Base-by-base conservation (phyloP, 1,139 yeast species). In the Zygoascus meyerae region DNA sequence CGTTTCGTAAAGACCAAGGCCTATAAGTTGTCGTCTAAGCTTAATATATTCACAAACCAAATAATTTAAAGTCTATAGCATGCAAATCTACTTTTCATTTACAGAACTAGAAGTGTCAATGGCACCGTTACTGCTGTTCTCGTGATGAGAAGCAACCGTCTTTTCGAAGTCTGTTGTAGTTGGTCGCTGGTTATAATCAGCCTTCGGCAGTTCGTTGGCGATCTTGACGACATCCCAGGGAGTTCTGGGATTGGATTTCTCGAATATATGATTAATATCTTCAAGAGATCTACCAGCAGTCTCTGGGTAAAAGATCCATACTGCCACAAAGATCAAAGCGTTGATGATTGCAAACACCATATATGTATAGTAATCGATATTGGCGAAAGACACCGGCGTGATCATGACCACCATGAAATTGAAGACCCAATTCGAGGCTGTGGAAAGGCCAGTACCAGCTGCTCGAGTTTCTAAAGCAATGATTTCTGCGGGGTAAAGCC, bases 371-470 rank as follows among this genome's bases (percentile, higher is more conserved):
- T 75, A 75, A 39, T 75, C 68, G 48, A 72, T 77, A 53, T 76
- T 72, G n/a, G 53, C 58, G 45, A 61, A 51, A 56, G 86, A 77
- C 65, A 72, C 46, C 67, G 71, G 57, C 34, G 75, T 71, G 55
- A 72, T 71, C 69, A 71, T 68, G 38, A 76, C 77, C 60, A 75
- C 69, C 52, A 78, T 75, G 42, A 85, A 85, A 61, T 87, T 87
- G 70, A 81, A 79, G 39, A 83, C 52, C 95, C 95, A 86, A 70
- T 86, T 86, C 31, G 85, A 78, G 17, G 86, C 85, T 37, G 79
- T 73, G 45, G 90, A 57, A 36, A 56, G 43, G 82, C 90, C 73
- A 72, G 85, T 83, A 50, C 87, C 86, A 69, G 83, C 81, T 33
- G 90, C 78, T 69, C 92, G 78, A 55, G 85, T 81, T 59, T 90